phyloP scores from a whole-genome alignment of 108 stramenopile species.

The Mediolabrus comicus region DNA sequence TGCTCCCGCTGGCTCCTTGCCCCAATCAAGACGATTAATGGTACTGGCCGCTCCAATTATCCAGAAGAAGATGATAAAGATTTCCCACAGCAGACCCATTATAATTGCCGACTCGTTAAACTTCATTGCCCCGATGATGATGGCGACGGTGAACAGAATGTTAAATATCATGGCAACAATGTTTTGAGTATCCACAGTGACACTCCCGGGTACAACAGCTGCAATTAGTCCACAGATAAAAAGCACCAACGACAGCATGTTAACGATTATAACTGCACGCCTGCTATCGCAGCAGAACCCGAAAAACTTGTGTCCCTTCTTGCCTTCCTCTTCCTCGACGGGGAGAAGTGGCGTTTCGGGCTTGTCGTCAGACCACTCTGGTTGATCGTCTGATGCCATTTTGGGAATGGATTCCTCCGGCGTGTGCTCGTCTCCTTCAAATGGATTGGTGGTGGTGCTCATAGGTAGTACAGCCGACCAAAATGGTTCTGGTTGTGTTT shows the following conservation, averaged over 20 bases:
- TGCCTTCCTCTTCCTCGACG: neutral
- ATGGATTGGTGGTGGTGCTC: too few species aligned
- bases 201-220: neutral
- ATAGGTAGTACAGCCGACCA: too few species aligned
- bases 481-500: too few species aligned
- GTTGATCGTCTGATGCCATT: neutral
- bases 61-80: neutral
- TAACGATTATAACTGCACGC: neutral
- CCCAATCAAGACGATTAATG: neutral
- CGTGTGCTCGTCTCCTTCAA: neutral
- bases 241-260: neutral
- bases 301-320: conserved; percentile 4
- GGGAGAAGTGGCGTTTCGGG: neutral
- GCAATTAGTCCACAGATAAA: neutral
- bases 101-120: neutral
- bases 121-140: neutral
- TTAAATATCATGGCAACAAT: neutral
- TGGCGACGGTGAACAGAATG: neutral
- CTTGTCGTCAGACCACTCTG: neutral
- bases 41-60: neutral
- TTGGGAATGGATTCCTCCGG: neutral
- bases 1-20: neutral
- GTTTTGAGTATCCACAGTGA: neutral
- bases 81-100: neutral
- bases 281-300: neutral